phyloP scores from a whole-genome alignment of 2,329 filamentous ascomycete species.

The Chaetomiaceae sp. region DNA sequence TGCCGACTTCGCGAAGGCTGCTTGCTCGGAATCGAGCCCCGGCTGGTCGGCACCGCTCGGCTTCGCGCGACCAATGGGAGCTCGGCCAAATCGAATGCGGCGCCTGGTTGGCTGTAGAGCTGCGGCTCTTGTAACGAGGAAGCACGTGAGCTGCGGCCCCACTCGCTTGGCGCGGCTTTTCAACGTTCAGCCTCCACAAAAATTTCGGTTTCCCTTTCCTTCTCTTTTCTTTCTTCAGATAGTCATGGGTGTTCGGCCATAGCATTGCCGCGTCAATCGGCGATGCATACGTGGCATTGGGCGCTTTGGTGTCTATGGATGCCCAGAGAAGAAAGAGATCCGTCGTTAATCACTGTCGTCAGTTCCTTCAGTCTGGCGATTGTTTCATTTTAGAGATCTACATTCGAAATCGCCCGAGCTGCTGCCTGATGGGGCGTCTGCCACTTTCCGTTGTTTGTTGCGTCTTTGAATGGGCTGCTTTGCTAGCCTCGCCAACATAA shows the following conservation, averaged over 20 bases:
- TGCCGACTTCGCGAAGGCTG: constrained; percentile 17
- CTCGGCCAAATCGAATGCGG: constrained; percentile 21
- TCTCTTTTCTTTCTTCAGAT: constrained; percentile 44
- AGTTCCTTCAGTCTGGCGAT: constrained; percentile 44
- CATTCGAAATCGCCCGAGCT: constrained; percentile 33
- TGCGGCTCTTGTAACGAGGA: neutral
- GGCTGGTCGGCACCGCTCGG: constrained; percentile 26
- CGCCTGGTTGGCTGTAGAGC: constrained; percentile 3
- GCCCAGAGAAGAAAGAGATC: constrained; percentile 48
- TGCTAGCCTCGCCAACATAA: too few species aligned
- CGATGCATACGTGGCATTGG: constrained; percentile 30
- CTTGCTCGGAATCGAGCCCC: constrained; percentile 19
- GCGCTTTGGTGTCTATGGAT: constrained; percentile 33
- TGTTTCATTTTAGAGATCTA: constrained; percentile 58
- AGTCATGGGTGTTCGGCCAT: constrained; percentile 44
- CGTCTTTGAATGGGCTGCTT: too few species aligned
- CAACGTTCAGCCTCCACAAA: constrained; percentile 10
- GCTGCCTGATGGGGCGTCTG: too few species aligned
- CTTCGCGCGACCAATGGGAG: constrained; percentile 22
- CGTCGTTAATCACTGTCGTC: constrained; percentile 55
- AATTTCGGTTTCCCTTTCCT: constrained; percentile 23
- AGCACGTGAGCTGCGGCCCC: constrained; percentile 21
- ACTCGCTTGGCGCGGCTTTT: constrained; percentile 8
- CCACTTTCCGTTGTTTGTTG: too few species aligned
- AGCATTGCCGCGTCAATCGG: constrained; percentile 27